A percentile compares a stretch with the other conserved stretches of the same genome.
Conservation (phyloP, 164 flowering plant species). For the Pachysandra terminalis region DNA sequence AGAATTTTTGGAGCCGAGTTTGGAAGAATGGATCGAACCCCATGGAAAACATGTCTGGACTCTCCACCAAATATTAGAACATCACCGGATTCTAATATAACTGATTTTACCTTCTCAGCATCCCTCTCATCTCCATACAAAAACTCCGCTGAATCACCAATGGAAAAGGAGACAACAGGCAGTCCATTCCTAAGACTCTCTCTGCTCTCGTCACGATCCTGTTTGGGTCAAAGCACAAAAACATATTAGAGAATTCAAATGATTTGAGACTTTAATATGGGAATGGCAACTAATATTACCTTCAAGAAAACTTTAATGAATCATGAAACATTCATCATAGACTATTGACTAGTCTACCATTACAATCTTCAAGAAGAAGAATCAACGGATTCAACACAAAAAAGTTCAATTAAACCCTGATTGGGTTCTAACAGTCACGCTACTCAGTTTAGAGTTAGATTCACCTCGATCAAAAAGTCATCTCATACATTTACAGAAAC, state of each 20-base stretch:
- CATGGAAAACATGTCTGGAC: conserved; percentile 76
- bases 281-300: too few species aligned
- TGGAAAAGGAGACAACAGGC: conserved; percentile 90
- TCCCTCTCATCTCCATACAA: conserved; percentile 56
- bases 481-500: too few species aligned
- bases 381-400: too few species aligned
- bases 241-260: background rate
- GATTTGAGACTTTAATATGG: too few species aligned
- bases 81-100: conserved; percentile 75
- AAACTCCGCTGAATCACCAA: conserved; percentile 82
- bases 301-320: too few species aligned
- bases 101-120: conserved; percentile 42
- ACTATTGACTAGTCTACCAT: too few species aligned
- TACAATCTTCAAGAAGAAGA: too few species aligned
- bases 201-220: conserved; percentile 76
- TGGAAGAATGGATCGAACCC: conserved; percentile 47
- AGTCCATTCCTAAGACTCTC: conserved; percentile 49
- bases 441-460: too few species aligned
- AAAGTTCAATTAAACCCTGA: too few species aligned
- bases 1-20: conserved; percentile 58
- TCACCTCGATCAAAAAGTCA: too few species aligned
- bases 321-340: background rate
- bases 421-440: too few species aligned
- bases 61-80: conserved; percentile 84
- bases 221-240: conserved; percentile 5